Evolutionary conservation across 2,329 filamentous ascomycete genomes (phyloP).

Genomic region (Hypoxylon sp.): DNA sequence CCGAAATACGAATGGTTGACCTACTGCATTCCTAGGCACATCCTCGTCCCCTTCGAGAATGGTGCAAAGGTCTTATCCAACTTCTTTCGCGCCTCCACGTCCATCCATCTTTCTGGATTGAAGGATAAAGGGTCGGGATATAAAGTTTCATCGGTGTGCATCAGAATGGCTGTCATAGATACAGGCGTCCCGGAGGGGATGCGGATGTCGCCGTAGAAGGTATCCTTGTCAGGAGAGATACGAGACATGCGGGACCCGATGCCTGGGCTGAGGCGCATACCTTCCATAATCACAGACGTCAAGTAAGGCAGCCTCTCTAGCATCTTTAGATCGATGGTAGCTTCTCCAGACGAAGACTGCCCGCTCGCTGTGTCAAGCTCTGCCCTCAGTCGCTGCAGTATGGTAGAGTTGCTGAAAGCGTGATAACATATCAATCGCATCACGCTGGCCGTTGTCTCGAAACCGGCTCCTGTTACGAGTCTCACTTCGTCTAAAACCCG

Average conservation of each 20-base stretch:
- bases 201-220: constrained; percentile 32
- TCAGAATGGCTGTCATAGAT: constrained; percentile 39
- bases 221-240: constrained; percentile 46
- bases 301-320: constrained; percentile 48
- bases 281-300: constrained; percentile 54
- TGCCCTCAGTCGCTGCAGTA: constrained; percentile 10
- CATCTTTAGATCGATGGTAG: constrained; percentile 6
- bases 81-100: constrained; percentile 15
- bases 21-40: constrained; percentile 42
- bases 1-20: constrained; percentile 7
- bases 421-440: constrained; percentile 1
- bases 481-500: constrained; percentile 4
- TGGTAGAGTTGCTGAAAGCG: constrained; percentile 4
- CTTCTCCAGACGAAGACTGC: background rate
- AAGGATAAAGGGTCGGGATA: constrained; percentile 36
- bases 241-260: constrained; percentile 53
- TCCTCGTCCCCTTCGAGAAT: constrained; percentile 36
- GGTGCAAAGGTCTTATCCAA: constrained; percentile 32
- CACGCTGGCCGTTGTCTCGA: constrained; percentile 7
- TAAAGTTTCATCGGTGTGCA: constrained; percentile 36
- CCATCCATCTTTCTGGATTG: constrained; percentile 43
- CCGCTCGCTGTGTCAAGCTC: constrained; percentile 10
- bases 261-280: constrained; percentile 15
- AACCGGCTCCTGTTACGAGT: constrained; percentile 4
- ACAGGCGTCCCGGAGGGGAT: constrained; percentile 43